These are phyloP conservation scores for Penicillium hordei DNA, from an alignment of 2,329 filamentous ascomycete species.

Conservation along the genomic window DNA sequence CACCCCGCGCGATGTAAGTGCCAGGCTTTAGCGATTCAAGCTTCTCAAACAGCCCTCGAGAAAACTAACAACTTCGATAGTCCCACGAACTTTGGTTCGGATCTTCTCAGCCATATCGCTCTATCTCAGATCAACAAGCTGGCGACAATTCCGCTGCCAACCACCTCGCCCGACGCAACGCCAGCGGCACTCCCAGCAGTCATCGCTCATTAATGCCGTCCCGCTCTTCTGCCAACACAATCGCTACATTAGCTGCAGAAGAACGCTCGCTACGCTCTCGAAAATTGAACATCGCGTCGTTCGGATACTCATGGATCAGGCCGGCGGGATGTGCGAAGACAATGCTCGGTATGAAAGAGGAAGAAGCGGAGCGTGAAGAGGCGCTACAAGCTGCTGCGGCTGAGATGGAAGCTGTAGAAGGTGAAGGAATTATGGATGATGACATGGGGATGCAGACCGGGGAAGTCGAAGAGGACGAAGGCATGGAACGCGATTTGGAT, in stretches of 20 bases:
- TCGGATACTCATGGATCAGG: constrained; percentile 85
- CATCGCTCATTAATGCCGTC: constrained; percentile 40
- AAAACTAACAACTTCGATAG: constrained; percentile 42
- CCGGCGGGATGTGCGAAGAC: constrained; percentile 88
- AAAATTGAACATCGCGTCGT: constrained; percentile 78
- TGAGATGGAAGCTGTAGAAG: constrained; percentile 66
- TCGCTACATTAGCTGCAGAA: constrained; percentile 71
- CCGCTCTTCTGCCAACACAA: constrained; percentile 58
- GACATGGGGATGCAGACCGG: constrained; percentile 42
- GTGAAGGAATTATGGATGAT: constrained; percentile 39
- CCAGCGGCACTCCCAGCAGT: constrained; percentile 16
- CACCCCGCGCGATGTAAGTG: constrained; percentile 67
- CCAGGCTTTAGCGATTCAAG: background rate
- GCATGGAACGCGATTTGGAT: constrained; percentile 46
- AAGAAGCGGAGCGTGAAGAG: constrained; percentile 84
- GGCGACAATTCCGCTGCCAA: constrained; percentile 29
- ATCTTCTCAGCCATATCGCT: constrained; percentile 55
- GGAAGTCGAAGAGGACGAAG: constrained; percentile 43
- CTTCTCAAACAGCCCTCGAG: constrained; percentile 13
- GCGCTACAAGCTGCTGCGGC: constrained; percentile 72
- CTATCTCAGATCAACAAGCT: constrained; percentile 32
- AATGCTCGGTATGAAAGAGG: constrained; percentile 83
- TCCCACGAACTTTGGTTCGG: constrained; percentile 74
- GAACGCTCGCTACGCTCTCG: constrained; percentile 75
- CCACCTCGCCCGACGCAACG: constrained; percentile 30